Evolutionary conservation across 768 basidiomycete species (phyloP).

Genomic region (Postia placenta): DNA sequence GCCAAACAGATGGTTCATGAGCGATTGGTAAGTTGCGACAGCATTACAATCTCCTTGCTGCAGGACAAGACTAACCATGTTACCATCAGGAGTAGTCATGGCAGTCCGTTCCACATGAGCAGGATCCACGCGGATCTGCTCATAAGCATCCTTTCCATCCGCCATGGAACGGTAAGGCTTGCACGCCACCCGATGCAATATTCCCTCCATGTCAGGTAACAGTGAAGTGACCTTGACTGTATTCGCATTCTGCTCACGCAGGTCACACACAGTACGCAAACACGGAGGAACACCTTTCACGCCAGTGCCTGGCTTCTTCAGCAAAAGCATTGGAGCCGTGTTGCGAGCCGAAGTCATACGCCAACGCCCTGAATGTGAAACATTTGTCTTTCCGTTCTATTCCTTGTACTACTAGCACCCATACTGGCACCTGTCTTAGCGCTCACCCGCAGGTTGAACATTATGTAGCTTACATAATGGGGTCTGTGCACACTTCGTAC

Average conservation of each 20-base stretch:
- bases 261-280: conserved; percentile 10
- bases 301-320: conserved; percentile 20
- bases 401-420: no score
- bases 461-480: no score
- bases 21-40: conserved; percentile 32
- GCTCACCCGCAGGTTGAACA: no score
- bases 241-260: conserved; percentile 17
- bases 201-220: conserved; percentile 21
- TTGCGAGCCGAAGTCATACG: conserved; percentile 20
- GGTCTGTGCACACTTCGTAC: no score
- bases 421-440: no score
- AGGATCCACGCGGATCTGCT: conserved; percentile 20
- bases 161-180: conserved; percentile 14
- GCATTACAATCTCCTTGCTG: conserved; percentile 29
- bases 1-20: conserved; percentile 37
- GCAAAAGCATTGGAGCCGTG: conserved; percentile 27
- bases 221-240: conserved; percentile 20
- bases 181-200: conserved; percentile 12
- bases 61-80: conserved; percentile 23
- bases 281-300: conserved; percentile 5
- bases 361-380: conserved; percentile 26
- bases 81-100: conserved; percentile 24
- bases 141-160: conserved; percentile 25
- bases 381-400: no score
- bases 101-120: conserved; percentile 17